A percentile compares a stretch with the other conserved stretches of the same genome.
phyloP scores from a whole-genome alignment of 371 early-diverging fungal species.

The Lichtheimia hyalospora region DNA sequence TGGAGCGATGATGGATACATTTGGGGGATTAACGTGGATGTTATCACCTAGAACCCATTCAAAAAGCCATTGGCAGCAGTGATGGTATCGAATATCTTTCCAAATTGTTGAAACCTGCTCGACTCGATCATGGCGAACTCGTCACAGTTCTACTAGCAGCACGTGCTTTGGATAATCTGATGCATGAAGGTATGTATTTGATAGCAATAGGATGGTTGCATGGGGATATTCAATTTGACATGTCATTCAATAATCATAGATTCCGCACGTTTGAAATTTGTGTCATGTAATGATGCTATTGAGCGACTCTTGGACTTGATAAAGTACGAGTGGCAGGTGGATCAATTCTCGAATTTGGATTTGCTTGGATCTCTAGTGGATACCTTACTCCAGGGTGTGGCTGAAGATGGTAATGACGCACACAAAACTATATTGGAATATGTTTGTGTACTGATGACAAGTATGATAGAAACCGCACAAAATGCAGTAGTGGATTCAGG shows the following conservation, averaged over 20 bases:
- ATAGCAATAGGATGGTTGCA: slow-evolving; percentile 4
- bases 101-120: slow-evolving; percentile 31
- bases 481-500: slow-evolving; percentile 38
- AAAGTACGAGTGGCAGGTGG: slow-evolving; percentile 25
- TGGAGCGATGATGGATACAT: background rate
- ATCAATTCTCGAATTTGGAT: slow-evolving; percentile 29
- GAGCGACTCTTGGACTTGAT: slow-evolving; percentile 25
- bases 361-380: slow-evolving; percentile 30
- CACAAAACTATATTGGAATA: too few species aligned
- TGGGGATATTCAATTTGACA: slow-evolving; percentile 1
- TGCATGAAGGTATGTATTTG: slow-evolving; percentile 27
- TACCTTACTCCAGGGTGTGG: slow-evolving; percentile 33
- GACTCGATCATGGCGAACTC: slow-evolving; percentile 39
- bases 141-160: slow-evolving; percentile 34
- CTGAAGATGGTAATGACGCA: slow-evolving; percentile 38
- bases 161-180: slow-evolving; percentile 32
- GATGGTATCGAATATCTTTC: slow-evolving; percentile 38
- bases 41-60: background rate
- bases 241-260: too few species aligned
- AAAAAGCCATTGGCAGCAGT: slow-evolving; percentile 1
- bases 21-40: background rate
- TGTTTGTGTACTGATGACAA: background rate
- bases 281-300: slow-evolving; percentile 13
- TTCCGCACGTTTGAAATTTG: slow-evolving; percentile 11
- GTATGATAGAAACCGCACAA: slow-evolving; percentile 40